Conservation (phyloP, 164 flowering plant genomes). For the Magnolia kwangsiensis region DNA sequence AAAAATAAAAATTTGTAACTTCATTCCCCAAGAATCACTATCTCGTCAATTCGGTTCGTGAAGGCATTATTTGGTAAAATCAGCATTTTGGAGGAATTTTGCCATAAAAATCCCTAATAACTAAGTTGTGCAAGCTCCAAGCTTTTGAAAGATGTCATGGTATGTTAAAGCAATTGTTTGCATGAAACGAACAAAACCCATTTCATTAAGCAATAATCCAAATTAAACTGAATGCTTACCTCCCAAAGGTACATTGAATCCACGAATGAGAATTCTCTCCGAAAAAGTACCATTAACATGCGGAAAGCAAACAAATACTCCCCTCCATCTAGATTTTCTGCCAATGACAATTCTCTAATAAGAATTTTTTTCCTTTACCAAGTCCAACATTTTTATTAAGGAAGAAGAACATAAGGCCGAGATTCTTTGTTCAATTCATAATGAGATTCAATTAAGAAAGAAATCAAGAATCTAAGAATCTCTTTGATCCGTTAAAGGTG, state of each 20-base stretch:
- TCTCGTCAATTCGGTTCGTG: too few species aligned
- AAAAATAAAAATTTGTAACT: too few species aligned
- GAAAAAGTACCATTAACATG: constrained; percentile 91
- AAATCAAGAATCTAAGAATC: not conserved
- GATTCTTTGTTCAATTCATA: not conserved
- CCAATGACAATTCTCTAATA: constrained; percentile 14
- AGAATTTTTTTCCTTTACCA: not conserved
- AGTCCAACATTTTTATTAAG: not conserved
- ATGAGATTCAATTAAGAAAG: not conserved
- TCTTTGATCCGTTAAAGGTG: not conserved
- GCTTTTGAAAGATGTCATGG: not conserved
- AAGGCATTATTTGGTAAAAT: too few species aligned
- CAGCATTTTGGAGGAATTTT: not conserved
- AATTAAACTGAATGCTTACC: constrained; percentile 36
- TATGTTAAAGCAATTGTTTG: not conserved
- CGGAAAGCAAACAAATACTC: constrained; percentile 89
- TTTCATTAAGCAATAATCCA: not conserved
- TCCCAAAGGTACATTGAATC: constrained; percentile 94
- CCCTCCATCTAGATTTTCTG: constrained; percentile 94
- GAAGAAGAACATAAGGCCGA: not conserved
- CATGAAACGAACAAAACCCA: not conserved
- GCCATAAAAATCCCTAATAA: not conserved
- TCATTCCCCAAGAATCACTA: too few species aligned
- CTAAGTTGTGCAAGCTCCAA: not conserved
- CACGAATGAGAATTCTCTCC: constrained; percentile 85